Evolutionary conservation across 2,329 filamentous ascomycete species (phyloP), one percentile per base, ranked within the genome.

Genomic region (Aaosphaeria arxii): DNA sequence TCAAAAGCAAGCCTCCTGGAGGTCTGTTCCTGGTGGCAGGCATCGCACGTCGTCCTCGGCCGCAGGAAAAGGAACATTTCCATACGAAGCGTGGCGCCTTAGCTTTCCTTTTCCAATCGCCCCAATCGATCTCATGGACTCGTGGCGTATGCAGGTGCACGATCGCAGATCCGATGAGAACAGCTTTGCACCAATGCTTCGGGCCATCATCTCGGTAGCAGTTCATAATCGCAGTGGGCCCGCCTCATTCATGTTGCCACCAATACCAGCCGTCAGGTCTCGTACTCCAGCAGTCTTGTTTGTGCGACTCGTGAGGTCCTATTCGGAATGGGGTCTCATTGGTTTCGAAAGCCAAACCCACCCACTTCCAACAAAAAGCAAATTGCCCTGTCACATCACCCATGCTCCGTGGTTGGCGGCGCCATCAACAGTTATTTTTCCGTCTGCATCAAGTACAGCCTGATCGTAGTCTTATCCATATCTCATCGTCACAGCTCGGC

Each of bases 101-200:
- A 55, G 51, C 32, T 50, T 47, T 39, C 43, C 38, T 44, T 47
- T 53, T 42, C 30, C 29, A 40, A 11, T 17, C 39, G 24, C 39
- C 7, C 7, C 11, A 9, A 40, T 40, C 39, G 39, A 36, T 40
- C 11, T 24, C 9, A 13, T 7, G 39, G 11, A 9, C 17, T 40
- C 9, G 39, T 40, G 39, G 39, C 39, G 39, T 36, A n/a, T 36
- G 33, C 33, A 36, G 50, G 55, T 55, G 57, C 57, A 57, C 55
- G 57, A 64, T 62, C 57, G 55, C 59, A 53, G 58, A 67, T 66
- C 62, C 44, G 50, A 57, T 55, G 53, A 50, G 51, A 29, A 52
- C 49, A 43, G 54, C 53, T 47, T 51, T 47, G 54, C 50, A 48
- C 44, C 51, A 36, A 45, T 44, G 13, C 45, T 38, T 32, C 47